Evolutionary conservation across 176 grass and related monocot species (phyloP), one percentile per base, ranked within the genome.

Genomic region (Triticum timopheevii): DNA sequence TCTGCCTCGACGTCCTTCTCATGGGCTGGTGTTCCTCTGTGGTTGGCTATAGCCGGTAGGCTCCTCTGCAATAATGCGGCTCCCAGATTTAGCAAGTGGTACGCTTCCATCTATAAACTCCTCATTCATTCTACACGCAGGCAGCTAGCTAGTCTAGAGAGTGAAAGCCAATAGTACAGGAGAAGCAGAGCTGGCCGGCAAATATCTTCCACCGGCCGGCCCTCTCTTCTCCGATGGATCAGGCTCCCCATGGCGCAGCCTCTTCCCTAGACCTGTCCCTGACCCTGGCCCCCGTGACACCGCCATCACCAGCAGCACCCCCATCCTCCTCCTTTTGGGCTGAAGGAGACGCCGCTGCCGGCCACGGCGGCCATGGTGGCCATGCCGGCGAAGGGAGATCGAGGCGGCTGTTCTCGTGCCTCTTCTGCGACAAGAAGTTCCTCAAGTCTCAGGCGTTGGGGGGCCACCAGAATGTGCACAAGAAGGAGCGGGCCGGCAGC

Each of bases 1-100:
- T 74, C 13, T 45, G 15, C 72, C 42, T 75, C 13, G 72, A 30
- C 15, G 42, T 28, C 72, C 23, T 17, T 49, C 9, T 25, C 13
- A 50, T 56, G n/a, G n/a, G 71, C 23, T 27, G 11, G 42, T 75
- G 72, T 75, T 75, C 6, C 72, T 49, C 45, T 44, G 3, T 75
- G 72, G 40, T 49, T 27, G 15, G 71, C 71, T 9, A 28, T 4
- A 2, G 23, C 40, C 13, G 24, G 40, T 42, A 5, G n/a, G 70
- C 1, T 7, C 0, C 23, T 49, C 40, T 5, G 23, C 42, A 74
- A 74, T 74, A 74, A 27, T 74, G 71, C 42, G 2, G 2, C 40
- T 74, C 40, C 72, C 42, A 75, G 72, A 75, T 30, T 75, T 75
- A 75, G 72, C 40, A 75, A 75, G 40, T 28, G 72, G 42, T 4